Percentiles rank a stretch among this genome's conserved stretches.
phyloP scores from a whole-genome alignment of 495 filamentous ascomycete species.

The Arthonia radiata region DNA sequence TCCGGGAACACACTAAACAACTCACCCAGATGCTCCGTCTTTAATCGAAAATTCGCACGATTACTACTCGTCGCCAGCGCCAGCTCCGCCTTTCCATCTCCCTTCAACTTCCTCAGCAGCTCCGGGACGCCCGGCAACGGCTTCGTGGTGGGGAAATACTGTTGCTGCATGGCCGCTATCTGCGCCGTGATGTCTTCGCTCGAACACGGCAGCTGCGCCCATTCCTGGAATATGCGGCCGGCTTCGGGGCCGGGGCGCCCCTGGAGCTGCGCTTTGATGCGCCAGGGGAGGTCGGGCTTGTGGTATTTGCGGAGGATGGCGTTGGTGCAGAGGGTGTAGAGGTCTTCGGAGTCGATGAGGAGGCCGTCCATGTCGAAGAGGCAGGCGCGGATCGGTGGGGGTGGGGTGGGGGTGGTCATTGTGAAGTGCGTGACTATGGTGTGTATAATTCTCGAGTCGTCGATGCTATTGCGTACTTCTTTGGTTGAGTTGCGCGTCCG shows the following conservation, averaged over 20 bases:
- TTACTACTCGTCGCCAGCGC: slow-evolving; percentile 71
- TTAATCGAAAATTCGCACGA: slow-evolving; percentile 44
- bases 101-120: slow-evolving; percentile 32
- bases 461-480: no score
- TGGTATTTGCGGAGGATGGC: slow-evolving; percentile 48
- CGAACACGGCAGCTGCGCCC: slow-evolving; percentile 68
- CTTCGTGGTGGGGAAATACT: slow-evolving; percentile 45
- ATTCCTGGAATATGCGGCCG: slow-evolving; percentile 40
- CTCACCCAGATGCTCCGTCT: slow-evolving; percentile 46
- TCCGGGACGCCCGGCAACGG: slow-evolving; percentile 56
- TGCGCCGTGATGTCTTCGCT: slow-evolving; percentile 35
- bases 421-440: no score
- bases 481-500: no score
- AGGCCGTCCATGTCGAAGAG: slow-evolving; percentile 99
- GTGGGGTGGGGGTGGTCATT: no score
- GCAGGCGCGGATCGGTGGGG: slow-evolving; percentile 62
- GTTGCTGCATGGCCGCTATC: slow-evolving; percentile 30
- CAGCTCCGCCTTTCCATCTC: slow-evolving; percentile 40
- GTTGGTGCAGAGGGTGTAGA: slow-evolving; percentile 69
- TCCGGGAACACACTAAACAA: slow-evolving; percentile 50
- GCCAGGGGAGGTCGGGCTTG: slow-evolving; percentile 58
- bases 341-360: slow-evolving; percentile 79
- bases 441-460: no score
- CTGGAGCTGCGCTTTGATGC: slow-evolving; percentile 81
- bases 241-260: slow-evolving; percentile 59